Percentiles rank a stretch among this genome's conserved stretches.
Evolutionary conservation across 2,329 filamentous ascomycete genomes (phyloP).

Genomic region (Penicillium sp.): DNA sequence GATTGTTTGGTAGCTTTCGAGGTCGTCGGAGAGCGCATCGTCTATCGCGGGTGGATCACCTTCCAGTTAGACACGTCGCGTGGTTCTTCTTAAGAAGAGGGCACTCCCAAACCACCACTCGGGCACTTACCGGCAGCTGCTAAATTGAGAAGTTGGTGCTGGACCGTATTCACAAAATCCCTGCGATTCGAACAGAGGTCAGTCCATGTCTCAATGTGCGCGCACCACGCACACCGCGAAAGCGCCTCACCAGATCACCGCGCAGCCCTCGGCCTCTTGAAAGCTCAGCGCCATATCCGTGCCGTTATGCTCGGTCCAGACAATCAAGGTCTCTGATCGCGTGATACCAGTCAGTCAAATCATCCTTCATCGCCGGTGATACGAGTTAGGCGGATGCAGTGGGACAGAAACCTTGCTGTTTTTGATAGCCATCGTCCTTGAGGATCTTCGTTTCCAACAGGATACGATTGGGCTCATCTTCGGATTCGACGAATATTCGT

Average conservation of each 20-base stretch:
- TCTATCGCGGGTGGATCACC: slow-evolving; percentile 54
- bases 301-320: slow-evolving; percentile 92
- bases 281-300: slow-evolving; percentile 98
- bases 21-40: slow-evolving; percentile 86
- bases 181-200: slow-evolving; percentile 50
- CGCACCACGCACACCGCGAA: slow-evolving; percentile 1
- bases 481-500: slow-evolving; percentile 86
- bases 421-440: slow-evolving; percentile 96
- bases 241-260: slow-evolving; percentile 76
- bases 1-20: slow-evolving; percentile 73
- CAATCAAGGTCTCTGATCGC: slow-evolving; percentile 84
- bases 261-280: slow-evolving; percentile 93
- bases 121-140: slow-evolving; percentile 61
- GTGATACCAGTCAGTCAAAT: slow-evolving; percentile 30
- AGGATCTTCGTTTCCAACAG: slow-evolving; percentile 87
- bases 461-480: slow-evolving; percentile 83
- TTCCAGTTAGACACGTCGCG: slow-evolving; percentile 6
- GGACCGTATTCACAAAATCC: slow-evolving; percentile 88
- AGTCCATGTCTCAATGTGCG: slow-evolving; percentile 25
- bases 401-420: slow-evolving; percentile 78
- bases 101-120: slow-evolving; percentile 16
- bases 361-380: slow-evolving; percentile 12
- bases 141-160: slow-evolving; percentile 71
- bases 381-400: slow-evolving; percentile 29
- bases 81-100: not conserved